Conservation (phyloP, 2,329 filamentous ascomycete species). For the Chaetomiaceae sp. region DNA sequence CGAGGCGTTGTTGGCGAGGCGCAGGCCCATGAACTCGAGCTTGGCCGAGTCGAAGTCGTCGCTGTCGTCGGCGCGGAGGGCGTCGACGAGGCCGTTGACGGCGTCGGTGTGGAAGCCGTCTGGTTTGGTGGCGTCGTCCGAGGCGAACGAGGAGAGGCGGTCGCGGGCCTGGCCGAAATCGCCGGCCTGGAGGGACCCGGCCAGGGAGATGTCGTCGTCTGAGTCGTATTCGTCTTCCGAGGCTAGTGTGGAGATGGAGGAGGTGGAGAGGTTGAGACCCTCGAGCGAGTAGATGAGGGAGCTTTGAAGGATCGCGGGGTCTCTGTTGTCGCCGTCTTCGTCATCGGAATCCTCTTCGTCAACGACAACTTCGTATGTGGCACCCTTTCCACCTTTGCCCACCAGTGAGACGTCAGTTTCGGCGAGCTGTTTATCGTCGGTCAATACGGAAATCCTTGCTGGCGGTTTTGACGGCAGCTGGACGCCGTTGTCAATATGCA, state of each 20-base stretch:
- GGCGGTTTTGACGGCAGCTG: conserved; percentile 36
- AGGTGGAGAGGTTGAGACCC: conserved; percentile 48
- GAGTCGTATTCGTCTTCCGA: conserved; percentile 64
- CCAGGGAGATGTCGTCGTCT: conserved; percentile 51
- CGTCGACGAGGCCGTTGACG: conserved; percentile 79
- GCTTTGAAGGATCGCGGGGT: conserved; percentile 49
- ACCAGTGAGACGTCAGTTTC: conserved; percentile 43
- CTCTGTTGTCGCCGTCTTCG: conserved; percentile 40
- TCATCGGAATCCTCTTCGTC: conserved; percentile 47
- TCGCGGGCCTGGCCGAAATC: conserved; percentile 26
- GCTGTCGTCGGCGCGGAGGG: conserved; percentile 66
- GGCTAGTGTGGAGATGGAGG: conserved; percentile 54
- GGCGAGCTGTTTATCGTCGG: conserved; percentile 34
- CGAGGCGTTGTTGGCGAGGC: conserved; percentile 84
- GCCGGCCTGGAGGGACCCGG: conserved; percentile 41
- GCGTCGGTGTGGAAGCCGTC: conserved; percentile 79
- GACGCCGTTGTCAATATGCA: conserved; percentile 61
- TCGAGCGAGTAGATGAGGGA: conserved; percentile 52
- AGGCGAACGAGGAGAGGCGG: conserved; percentile 63
- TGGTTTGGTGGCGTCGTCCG: conserved; percentile 52
- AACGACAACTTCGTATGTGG: conserved; percentile 44
- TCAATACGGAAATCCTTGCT: conserved; percentile 37
- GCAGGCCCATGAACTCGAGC: conserved; percentile 88
- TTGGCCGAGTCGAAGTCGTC: conserved; percentile 77
- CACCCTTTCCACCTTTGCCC: conserved; percentile 47